Percentiles rank a stretch among this genome's conserved stretches.
phyloP scores from a whole-genome alignment of 352 stramenopile species.

The Pythium myriotylum region DNA sequence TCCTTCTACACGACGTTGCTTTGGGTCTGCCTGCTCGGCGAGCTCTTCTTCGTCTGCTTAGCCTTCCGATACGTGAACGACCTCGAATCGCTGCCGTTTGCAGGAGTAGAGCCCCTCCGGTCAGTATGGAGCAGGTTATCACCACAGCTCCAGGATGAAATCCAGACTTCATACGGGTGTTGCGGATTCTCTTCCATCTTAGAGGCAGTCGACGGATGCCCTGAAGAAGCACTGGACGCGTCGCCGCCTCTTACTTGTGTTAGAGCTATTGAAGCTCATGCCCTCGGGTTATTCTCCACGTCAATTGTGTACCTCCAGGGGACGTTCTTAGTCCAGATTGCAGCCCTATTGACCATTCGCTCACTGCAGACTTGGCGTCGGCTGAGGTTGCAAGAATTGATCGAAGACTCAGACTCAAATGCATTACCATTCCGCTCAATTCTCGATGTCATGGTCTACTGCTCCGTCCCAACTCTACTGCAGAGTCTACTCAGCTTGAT shows the following conservation, averaged over 20 bases:
- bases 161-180: conserved; percentile 37
- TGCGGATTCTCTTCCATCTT: conserved; percentile 35
- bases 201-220: conserved; percentile 21
- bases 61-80: conserved; percentile 31
- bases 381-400: conserved; percentile 22
- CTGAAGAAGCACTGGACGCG: conserved; percentile 35
- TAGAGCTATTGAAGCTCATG: conserved; percentile 19
- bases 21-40: conserved; percentile 8
- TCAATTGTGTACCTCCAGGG: conserved; percentile 30
- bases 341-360: conserved; percentile 19
- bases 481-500: conserved; percentile 9
- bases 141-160: conserved; percentile 13
- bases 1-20: conserved; percentile 17
- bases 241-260: conserved; percentile 30
- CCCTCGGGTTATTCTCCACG: conserved; percentile 25
- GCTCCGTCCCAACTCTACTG: conserved; percentile 14
- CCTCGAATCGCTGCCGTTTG: conserved; percentile 20
- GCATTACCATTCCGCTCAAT: conserved; percentile 3
- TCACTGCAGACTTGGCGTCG: conserved; percentile 32
- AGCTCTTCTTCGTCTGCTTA: conserved; percentile 27
- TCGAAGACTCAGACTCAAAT: not conserved
- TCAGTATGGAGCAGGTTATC: conserved; percentile 22
- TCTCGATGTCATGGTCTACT: conserved; percentile 16
- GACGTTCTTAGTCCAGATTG: conserved; percentile 30
- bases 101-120: conserved; percentile 8